phyloP scores from a whole-genome alignment of 106 monocot genomes.

The Ottelia alismoides region DNA sequence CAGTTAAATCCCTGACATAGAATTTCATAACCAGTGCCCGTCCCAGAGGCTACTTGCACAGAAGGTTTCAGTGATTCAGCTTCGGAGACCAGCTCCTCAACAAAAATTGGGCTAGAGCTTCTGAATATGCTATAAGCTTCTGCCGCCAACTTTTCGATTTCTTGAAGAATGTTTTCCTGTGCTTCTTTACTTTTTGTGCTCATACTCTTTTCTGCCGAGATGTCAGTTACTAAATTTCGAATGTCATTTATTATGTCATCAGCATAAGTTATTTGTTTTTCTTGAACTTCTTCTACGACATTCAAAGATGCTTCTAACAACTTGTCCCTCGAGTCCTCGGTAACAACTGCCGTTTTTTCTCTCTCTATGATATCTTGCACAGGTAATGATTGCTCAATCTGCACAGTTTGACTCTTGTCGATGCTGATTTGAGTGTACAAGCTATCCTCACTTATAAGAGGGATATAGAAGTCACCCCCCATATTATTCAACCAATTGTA shows the following conservation, averaged over 20 bases:
- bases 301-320: neutral
- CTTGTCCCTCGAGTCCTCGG: no score
- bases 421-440: constrained; percentile 12
- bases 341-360: no score
- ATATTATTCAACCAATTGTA: constrained; percentile 68
- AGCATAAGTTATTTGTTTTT: constrained; percentile 14
- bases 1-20: constrained; percentile 96
- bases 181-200: constrained; percentile 52
- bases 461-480: constrained; percentile 76
- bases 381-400: no score
- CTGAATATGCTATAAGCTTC: constrained; percentile 91
- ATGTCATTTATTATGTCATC: constrained; percentile 72
- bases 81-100: constrained; percentile 32
- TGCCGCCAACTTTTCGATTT: constrained; percentile 92
- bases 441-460: constrained; percentile 30
- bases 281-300: constrained; percentile 9
- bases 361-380: no score
- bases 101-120: constrained; percentile 34
- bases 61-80: constrained; percentile 15
- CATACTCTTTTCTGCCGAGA: constrained; percentile 49
- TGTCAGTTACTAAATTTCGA: constrained; percentile 66
- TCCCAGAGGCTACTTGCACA: constrained; percentile 39
- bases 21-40: constrained; percentile 85
- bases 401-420: neutral
- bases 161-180: constrained; percentile 64